Evolutionary conservation across 106 monocot genomes (phyloP), one percentile per base, ranked within the genome.

Genomic region (Acanthochlamys bracteata): DNA sequence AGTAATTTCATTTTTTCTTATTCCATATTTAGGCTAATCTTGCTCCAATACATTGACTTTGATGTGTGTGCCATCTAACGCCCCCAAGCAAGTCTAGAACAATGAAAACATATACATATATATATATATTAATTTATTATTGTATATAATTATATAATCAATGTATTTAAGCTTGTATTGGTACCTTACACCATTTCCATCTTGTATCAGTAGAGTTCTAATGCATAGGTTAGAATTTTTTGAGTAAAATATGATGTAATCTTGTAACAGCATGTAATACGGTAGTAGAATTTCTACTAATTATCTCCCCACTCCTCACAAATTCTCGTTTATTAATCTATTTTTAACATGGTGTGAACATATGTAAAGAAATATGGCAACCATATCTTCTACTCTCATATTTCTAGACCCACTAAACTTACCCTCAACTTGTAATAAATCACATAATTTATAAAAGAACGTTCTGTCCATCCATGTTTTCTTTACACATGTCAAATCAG

Each of bases 41-140:
- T 4, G 12, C 12, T 49, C 15, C 49, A 49, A 49, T 12, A 59
- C 24, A 13, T 25, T 24, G 25, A 59, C 15, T 25, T 59, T 25
- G 22, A 24, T 59, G 24, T 59, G 26, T 59, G 59, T 59, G 11
- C 59, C 59, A 59, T 59, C 59, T 59, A 59, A 59, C 8, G 21
- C 57, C 59, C 59, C 13, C 23, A 27, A 59, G 25, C 11, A 59
- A 25, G 24, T 14, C 26, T 25, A 25, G 25, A 11, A 59, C 23
- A 25, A 59, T 15, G 13, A 20, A 14, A 59, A 25, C 4, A 13
- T 59, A 25, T 10, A 27, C 1, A 59, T 24, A 21, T 4, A 25
- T 27, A 25, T 59, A 11, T 59, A 4, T 53, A n/a, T 53, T 53
- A 53, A 33, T 33, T 33, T 33, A 33, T 33, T 33, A 33, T 33